phyloP scores from a whole-genome alignment of 1,284 basidiomycete genomes.

The Leccinum proximum region DNA sequence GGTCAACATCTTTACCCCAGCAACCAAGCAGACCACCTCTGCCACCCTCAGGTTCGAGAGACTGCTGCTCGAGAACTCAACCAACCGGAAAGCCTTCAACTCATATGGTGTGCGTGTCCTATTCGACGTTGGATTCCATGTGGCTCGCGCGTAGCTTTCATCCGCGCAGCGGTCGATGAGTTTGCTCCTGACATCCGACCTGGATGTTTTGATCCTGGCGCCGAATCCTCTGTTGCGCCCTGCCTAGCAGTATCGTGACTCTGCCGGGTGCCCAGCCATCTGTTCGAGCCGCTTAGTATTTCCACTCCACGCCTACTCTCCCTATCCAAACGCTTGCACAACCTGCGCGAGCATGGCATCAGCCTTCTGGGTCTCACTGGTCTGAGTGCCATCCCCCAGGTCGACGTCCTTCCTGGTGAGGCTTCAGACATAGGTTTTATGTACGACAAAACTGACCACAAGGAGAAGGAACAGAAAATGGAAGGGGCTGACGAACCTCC shows the following conservation, averaged over 20 bases:
- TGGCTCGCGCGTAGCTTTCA: slow-evolving; percentile 15
- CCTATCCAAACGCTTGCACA: no score
- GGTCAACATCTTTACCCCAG: slow-evolving; percentile 74
- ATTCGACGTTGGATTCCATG: slow-evolving; percentile 7
- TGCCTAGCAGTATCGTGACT: slow-evolving; percentile 81
- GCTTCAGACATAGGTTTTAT: no score
- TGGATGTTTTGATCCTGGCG: slow-evolving; percentile 84
- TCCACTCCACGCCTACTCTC: slow-evolving; percentile 59
- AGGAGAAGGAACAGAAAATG: no score
- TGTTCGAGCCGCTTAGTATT: slow-evolving; percentile 76
- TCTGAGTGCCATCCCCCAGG: no score
- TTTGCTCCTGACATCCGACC: slow-evolving; percentile 85
- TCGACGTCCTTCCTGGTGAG: no score
- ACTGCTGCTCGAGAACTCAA: slow-evolving; percentile 95
- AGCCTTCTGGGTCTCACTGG: no score
- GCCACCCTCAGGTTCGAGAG: slow-evolving; percentile 89
- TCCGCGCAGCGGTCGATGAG: slow-evolving; percentile 78
- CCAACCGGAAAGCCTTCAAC: slow-evolving; percentile 94
- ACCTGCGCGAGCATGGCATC: no score
- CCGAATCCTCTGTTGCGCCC: slow-evolving; percentile 89
- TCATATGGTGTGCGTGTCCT: slow-evolving; percentile 87
- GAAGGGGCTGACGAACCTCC: slow-evolving; percentile 33
- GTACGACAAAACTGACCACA: no score
- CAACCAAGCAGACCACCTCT: slow-evolving; percentile 75
- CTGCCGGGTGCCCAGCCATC: slow-evolving; percentile 60